These are phyloP conservation scores for Phaseolus coccineus DNA, from an alignment of 331 rosid species.

Conservation along the genomic window DNA sequence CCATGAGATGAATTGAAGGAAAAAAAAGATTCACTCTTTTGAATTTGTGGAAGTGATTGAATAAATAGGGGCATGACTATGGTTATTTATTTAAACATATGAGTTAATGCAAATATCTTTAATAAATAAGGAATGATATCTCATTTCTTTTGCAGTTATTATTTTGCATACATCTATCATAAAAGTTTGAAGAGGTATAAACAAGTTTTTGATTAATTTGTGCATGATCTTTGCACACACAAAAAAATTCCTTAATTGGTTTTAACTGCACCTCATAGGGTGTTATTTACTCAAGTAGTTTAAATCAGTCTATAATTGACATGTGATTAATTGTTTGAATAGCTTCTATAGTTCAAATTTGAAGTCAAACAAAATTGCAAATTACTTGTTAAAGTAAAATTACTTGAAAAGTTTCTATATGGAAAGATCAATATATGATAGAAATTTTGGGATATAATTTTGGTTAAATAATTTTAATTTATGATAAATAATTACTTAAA, in stretches of 20 bases:
- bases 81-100: constrained; percentile 28
- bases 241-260: background rate
- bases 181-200: constrained; percentile 28
- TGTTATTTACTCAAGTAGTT: background rate
- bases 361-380: background rate
- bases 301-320: constrained; percentile 8
- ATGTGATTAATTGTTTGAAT: background rate
- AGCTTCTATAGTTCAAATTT: constrained; percentile 38
- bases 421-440: background rate
- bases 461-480: background rate
- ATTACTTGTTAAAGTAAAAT: constrained; percentile 1
- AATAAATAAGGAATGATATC: constrained; percentile 27
- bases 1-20: background rate
- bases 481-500: background rate
- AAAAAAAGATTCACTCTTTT: background rate
- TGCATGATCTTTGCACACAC: background rate
- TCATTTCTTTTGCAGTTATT: constrained; percentile 31
- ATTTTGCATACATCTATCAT: background rate
- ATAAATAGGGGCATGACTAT: background rate
- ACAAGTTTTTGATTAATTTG: constrained; percentile 14
- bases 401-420: background rate
- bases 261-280: background rate
- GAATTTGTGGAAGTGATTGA: background rate
- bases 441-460: constrained; percentile 5
- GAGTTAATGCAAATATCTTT: constrained; percentile 27